Base-by-base conservation (phyloP, 139 green algal genomes). In the Chlorella sp. region DNA sequence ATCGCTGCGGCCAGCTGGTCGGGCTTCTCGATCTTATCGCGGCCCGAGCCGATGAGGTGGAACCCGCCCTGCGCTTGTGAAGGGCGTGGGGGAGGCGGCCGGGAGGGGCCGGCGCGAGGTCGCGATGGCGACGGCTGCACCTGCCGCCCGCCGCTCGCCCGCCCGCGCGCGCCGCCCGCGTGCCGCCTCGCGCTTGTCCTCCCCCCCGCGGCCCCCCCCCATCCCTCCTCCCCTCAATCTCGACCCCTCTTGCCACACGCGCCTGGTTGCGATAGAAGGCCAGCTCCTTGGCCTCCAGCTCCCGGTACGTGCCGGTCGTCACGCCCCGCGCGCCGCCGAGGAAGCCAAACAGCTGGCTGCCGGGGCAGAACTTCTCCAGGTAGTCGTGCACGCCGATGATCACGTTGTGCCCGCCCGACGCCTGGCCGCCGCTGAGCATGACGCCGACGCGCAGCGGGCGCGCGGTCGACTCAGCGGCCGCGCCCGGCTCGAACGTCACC, bases 31-130 rank as follows among this genome's bases (percentile, higher is more conserved):
- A 89, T 90, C 71, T 92, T 92, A 66, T 89, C 81, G 15, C 88
- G 77, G n/a, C 88, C 88, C 51, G 46, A 81, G 51, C 83, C 73
- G 53, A 93, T 87, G 45, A 93, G 76, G 83, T 93, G 78, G 77
- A 93, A 93, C 25, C 88, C 88, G 61, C 88, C 88, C 80, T 86
- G 84, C n/a, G n/a, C n/a, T n/a, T n/a, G n/a, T n/a, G n/a, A n/a
- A n/a, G n/a, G n/a, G n/a, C n/a, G n/a, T n/a, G n/a, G n/a, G n/a
- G n/a, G n/a, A n/a, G n/a, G n/a, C n/a, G n/a, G n/a, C n/a, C n/a
- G n/a, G n/a, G n/a, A n/a, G n/a, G n/a, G n/a, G n/a, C n/a, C n/a
- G n/a, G n/a, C n/a, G n/a, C n/a, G n/a, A n/a, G n/a, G n/a, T n/a
- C n/a, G n/a, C n/a, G n/a, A n/a, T n/a, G n/a, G n/a, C n/a, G n/a